A percentile compares a stretch with the other conserved stretches of the same genome.
These are phyloP conservation scores for Fomitopsis serialis DNA, from an alignment of 768 basidiomycete genomes.

Conservation along the genomic window DNA sequence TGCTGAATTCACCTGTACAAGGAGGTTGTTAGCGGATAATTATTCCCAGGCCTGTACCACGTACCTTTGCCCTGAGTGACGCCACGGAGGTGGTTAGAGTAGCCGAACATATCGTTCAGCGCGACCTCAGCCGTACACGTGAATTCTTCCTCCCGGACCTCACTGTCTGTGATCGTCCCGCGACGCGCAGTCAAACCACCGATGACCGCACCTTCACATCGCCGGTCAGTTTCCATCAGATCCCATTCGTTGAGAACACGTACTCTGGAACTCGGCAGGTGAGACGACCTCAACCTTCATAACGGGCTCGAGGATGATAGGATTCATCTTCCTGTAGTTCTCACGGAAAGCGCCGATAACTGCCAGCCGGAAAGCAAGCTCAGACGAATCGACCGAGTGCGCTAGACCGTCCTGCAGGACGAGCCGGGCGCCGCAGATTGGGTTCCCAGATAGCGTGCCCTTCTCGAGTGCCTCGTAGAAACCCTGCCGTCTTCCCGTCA, in stretches of 20 bases:
- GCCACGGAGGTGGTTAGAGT: slow-evolving; percentile 88
- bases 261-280: slow-evolving; percentile 92
- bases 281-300: slow-evolving; percentile 98
- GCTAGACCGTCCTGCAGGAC: slow-evolving; percentile 88
- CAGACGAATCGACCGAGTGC: slow-evolving; percentile 94
- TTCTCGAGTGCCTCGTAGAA: slow-evolving; percentile 94
- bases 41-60: not conserved
- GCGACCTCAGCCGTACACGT: slow-evolving; percentile 87
- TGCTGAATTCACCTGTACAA: slow-evolving; percentile 63
- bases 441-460: slow-evolving; percentile 84
- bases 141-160: slow-evolving; percentile 96
- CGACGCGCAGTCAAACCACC: slow-evolving; percentile 89
- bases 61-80: slow-evolving; percentile 91
- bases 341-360: slow-evolving; percentile 92
- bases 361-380: slow-evolving; percentile 89
- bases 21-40: not conserved
- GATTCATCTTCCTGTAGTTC: slow-evolving; percentile 67
- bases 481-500: slow-evolving; percentile 48
- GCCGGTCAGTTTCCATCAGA: not conserved
- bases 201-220: slow-evolving; percentile 68
- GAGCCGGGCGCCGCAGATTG: slow-evolving; percentile 79
- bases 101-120: slow-evolving; percentile 98
- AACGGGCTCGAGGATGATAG: slow-evolving; percentile 92
- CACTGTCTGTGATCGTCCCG: slow-evolving; percentile 92
- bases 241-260: slow-evolving; percentile 14